phyloP scores from a whole-genome alignment of 2,329 filamentous ascomycete genomes.

The Diaporthe batatas region DNA sequence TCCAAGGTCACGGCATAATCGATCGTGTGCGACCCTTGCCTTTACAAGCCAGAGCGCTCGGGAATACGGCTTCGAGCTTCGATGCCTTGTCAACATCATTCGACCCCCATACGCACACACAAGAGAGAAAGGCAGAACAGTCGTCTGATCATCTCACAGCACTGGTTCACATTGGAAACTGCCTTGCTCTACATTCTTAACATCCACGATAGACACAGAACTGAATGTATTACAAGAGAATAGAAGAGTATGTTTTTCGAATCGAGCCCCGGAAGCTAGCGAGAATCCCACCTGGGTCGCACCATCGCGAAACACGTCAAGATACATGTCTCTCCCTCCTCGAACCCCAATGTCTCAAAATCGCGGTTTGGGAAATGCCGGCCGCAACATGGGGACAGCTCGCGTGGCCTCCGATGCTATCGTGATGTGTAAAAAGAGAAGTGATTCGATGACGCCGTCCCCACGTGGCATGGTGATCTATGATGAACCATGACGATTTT shows the following conservation, averaged over 20 bases:
- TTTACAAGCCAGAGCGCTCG: neutral
- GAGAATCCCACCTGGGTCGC: neutral
- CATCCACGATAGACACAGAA: neutral
- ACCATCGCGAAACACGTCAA: slow-evolving; percentile 31
- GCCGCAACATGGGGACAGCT: neutral
- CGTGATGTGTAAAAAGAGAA: neutral
- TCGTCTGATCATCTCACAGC: neutral
- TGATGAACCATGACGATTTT: slow-evolving; percentile 18
- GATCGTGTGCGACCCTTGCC: neutral
- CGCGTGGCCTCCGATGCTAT: slow-evolving; percentile 3
- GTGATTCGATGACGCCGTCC: slow-evolving; percentile 14
- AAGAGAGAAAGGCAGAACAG: too few relatives aligned
- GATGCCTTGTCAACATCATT: neutral
- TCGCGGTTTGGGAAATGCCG: neutral
- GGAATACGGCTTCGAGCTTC: neutral
- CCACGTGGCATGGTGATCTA: slow-evolving; percentile 10
- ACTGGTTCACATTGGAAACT: neutral
- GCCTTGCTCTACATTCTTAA: neutral
- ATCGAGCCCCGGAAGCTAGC: neutral
- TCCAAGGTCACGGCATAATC: neutral
- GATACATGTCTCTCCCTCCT: slow-evolving; percentile 23
- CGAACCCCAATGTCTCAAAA: slow-evolving; percentile 4
- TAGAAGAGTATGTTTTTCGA: neutral
- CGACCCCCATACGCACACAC: neutral
- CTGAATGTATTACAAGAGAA: slow-evolving; percentile 24